Evolutionary conservation across 176 grass and related monocot species (phyloP).

Genomic region (Rhynchospora tenuis): DNA sequence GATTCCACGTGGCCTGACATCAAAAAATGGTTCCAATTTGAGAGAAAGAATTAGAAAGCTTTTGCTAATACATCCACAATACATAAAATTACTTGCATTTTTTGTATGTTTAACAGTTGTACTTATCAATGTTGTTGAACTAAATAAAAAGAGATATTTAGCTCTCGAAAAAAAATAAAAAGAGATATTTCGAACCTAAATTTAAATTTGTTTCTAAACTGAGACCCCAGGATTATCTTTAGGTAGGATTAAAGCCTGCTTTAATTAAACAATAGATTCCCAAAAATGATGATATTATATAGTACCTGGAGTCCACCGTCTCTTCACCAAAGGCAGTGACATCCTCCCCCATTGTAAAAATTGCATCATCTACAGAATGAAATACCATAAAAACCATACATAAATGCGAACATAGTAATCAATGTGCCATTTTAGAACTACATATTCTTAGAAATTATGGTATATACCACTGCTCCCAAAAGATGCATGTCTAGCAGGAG

Average conservation of each 20-base stretch:
- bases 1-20: constrained; percentile 7
- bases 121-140: background rate
- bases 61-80: background rate
- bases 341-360: constrained; percentile 24
- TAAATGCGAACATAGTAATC: background rate
- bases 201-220: background rate
- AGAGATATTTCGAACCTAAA: background rate
- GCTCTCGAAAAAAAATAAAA: background rate
- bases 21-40: background rate
- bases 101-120: background rate
- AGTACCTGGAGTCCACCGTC: constrained; percentile 13
- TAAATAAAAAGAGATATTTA: background rate
- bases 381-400: constrained; percentile 2
- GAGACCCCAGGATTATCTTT: background rate
- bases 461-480: constrained; percentile 25
- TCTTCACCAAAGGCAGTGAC: background rate
- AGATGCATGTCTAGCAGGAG: constrained; percentile 20
- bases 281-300: background rate
- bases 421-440: background rate
- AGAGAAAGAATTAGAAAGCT: background rate
- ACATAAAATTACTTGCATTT: background rate
- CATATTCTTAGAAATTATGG: background rate
- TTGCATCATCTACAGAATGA: constrained; percentile 19
- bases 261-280: background rate
- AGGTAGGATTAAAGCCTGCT: too few relatives aligned